A percentile compares a stretch with the other conserved stretches of the same genome.
Evolutionary conservation across 345 rosid species (phyloP).

Genomic region (Eucalyptus erythrocorys): DNA sequence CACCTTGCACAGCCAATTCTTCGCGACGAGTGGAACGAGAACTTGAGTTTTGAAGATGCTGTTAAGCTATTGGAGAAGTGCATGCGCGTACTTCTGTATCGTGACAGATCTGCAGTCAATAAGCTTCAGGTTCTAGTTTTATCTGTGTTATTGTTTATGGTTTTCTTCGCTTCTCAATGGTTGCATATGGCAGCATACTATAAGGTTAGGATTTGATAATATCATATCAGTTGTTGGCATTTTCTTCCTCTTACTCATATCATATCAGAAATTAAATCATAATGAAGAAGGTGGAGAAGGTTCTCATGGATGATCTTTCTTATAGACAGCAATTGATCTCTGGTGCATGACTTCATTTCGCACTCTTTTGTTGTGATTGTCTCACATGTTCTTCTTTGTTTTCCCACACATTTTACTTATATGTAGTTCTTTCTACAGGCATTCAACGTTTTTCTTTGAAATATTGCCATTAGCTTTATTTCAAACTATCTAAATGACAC

Average conservation of each 20-base stretch:
- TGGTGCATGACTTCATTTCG: not conserved
- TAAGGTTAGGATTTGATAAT: not conserved
- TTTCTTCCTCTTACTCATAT: not conserved
- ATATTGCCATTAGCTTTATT: not conserved
- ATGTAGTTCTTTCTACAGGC: not conserved
- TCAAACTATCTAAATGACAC: not conserved
- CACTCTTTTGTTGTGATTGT: not conserved
- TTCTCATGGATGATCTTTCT: not conserved
- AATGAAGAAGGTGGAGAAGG: not conserved
- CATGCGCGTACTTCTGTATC: conserved; percentile 92
- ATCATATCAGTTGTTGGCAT: not conserved
- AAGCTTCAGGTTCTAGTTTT: conserved; percentile 61
- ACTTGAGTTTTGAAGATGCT: conserved; percentile 87
- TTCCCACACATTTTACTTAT: not conserved
- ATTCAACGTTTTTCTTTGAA: not conserved
- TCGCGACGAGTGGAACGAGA: conserved; percentile 83
- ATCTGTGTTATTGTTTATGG: not conserved
- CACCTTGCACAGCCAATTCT: conserved; percentile 94
- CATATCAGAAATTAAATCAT: not conserved
- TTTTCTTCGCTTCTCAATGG: not conserved
- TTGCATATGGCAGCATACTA: not conserved
- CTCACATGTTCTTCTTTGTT: not conserved
- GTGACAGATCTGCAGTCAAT: conserved; percentile 92
- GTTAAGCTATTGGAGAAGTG: conserved; percentile 87
- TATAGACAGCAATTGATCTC: not conserved